Evolutionary conservation across 768 basidiomycete species (phyloP), one percentile per base, ranked within the genome.

Genomic region (Hemileccinum rubropunctum): DNA sequence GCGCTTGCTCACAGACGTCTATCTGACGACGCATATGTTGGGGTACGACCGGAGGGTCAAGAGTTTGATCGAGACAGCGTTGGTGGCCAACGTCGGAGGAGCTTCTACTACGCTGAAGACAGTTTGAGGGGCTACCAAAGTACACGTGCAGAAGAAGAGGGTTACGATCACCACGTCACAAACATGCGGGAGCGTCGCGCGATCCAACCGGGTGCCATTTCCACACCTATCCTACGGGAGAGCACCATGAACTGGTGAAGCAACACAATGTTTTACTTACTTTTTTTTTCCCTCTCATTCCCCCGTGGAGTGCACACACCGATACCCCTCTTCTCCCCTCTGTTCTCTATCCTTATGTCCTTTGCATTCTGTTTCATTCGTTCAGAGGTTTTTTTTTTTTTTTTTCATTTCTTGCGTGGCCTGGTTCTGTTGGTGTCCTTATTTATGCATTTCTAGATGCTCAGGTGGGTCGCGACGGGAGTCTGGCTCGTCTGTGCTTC

Each of bases 51-150:
- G 0, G 80, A 79, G 0, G 85, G 85, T n/a, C 75, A 83, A 43
- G 81, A 88, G 34, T 90, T 90, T 61, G 89, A 91, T 61, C 80
- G 81, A 61, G 88, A 90, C 58, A 83, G 80, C 47, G 69, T 89
- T 2, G 88, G 87, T 18, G 88, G 80, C 7, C 80, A 81, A 64
- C 74, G 89, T 50, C 72, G 90, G 47, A 65, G 88, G 51, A 88
- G 85, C 54, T 93, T 91, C 74, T 93, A 91, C 68, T 93, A 81
- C 61, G 90, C 90, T 3, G 91, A 91, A 71, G 90, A 93, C 63
- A 86, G 83, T 54, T 66, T 93, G 65, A 73, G 86, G 35, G 83
- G 83, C 13, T 82, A 66, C 64, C 75, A 78, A 59, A 66, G 70
- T 28, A 65, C 58, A 48, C 69, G 56, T 46, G 57, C 55, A 34